Evolutionary conservation across 2,329 filamentous ascomycete genomes (phyloP).

Genomic region (Coniochaeta hoffmannii): DNA sequence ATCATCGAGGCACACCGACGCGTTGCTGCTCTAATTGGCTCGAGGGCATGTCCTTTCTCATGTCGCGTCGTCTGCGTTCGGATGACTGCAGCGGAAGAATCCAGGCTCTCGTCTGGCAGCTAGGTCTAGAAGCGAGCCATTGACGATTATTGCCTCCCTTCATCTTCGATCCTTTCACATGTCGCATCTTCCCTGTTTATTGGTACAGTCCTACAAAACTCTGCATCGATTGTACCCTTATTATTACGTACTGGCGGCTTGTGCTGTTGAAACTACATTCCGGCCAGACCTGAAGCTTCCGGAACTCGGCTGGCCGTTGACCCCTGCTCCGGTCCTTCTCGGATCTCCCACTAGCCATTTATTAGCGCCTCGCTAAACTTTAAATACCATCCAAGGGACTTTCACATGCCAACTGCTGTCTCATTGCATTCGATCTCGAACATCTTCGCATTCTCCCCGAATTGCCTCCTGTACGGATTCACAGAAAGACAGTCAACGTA

Average conservation of each 20-base stretch:
- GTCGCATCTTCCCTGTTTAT: neutral
- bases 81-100: neutral
- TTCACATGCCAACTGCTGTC: neutral
- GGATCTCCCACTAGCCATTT: neutral
- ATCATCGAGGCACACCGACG: neutral
- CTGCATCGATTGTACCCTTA: too few species aligned
- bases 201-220: neutral
- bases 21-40: neutral
- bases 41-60: neutral
- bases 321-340: neutral
- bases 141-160: neutral
- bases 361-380: constrained; percentile 1
- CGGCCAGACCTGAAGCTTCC: neutral
- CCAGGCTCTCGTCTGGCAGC: too few species aligned
- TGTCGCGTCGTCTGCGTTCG: neutral
- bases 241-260: too few species aligned
- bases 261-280: too few species aligned
- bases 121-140: neutral
- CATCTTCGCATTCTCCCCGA: neutral
- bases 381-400: neutral
- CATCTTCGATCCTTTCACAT: neutral
- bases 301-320: neutral
- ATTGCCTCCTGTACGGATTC: too few species aligned
- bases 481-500: neutral
- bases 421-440: neutral